Percentiles rank a stretch among this genome's conserved stretches.
These are phyloP conservation scores for Kuraishia molischiana DNA, from an alignment of 805 yeast species.

Conservation along the genomic window DNA sequence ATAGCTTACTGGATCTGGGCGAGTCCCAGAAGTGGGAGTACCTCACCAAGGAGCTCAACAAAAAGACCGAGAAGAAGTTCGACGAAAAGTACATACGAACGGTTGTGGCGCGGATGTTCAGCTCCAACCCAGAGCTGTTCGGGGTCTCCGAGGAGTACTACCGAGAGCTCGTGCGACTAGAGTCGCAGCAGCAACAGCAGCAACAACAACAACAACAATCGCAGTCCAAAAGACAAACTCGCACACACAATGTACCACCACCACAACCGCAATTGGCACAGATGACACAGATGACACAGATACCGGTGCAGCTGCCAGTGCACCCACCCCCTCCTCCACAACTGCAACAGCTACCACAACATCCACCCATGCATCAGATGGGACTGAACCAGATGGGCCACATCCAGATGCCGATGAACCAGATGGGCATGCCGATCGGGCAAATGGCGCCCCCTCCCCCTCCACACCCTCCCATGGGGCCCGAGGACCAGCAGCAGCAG, in stretches of 20 bases:
- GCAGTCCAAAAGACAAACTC: conserved; percentile 2
- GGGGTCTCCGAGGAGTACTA: conserved; percentile 42
- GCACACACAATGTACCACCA: too few species aligned
- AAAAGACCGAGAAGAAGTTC: conserved; percentile 40
- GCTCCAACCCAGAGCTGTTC: conserved; percentile 44
- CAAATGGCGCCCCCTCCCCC: too few species aligned
- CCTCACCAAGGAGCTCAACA: conserved; percentile 51
- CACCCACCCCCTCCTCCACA: too few species aligned
- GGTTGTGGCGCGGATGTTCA: conserved; percentile 40
- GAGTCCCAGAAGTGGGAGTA: conserved; percentile 63
- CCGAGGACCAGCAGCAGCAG: too few species aligned
- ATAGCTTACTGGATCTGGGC: conserved; percentile 51
- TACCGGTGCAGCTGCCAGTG: too few species aligned
- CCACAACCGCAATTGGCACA: too few species aligned
- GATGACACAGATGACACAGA: too few species aligned
- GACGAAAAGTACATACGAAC: conserved; percentile 47
- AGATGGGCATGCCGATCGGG: too few species aligned
- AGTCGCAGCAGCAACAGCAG: conserved; percentile 7
- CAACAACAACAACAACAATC: conserved; percentile 18
- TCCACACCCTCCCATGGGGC: too few species aligned
- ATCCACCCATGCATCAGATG: neutral
- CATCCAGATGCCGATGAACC: neutral
- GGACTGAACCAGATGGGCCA: conserved; percentile 3
- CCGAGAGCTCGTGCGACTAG: conserved; percentile 17
- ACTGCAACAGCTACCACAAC: too few species aligned